Base-by-base conservation (phyloP, 2,329 filamentous ascomycete species). In the Fusarium stilboides region DNA sequence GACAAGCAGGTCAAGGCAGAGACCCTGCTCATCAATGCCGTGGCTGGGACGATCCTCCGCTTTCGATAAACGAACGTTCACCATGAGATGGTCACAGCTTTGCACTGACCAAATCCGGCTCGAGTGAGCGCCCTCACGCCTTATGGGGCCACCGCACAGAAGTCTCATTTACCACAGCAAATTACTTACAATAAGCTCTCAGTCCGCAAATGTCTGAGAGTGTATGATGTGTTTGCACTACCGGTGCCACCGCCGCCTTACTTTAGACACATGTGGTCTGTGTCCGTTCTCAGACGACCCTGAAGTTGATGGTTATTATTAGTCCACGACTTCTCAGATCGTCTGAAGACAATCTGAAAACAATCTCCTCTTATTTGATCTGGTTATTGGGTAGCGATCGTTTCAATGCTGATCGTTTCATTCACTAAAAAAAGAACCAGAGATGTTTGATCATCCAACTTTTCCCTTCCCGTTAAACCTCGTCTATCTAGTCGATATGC, bases 61-160 rank as follows among this genome's bases (percentile, higher is more conserved):
- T 57, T 68, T 62, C 65, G 65, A 73, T 73, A 69, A 65, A 72
- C 70, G 70, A 73, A 51, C 26, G 44, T 40, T 50, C 37, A 66
- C 40, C 46, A 64, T 50, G 40, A 47, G 33, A 44, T 57, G 57
- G 67, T 60, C 67, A 63, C 62, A 67, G 67, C 66, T 68, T 53
- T 51, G 51, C 46, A 28, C 24, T 55, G 34, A 26, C 26, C 51
- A 20, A 52, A 28, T 33, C 34, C 51, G 22, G 26, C 55, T 37
- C 22, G 26, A 26, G 26, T 31, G 28, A 31, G 28, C 15, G 19
- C 33, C 22, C 37, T 55, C 45, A 51, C 22, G 39, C 53, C 39
- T 28, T 60, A 37, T 47, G 57, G 56, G 50, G 49, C 58, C 46
- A 47, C 40, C 51, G 59, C 68, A 69, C 68, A 57, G 62, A 68